These are phyloP conservation scores for grape (Vitis vinifera) DNA, from an alignment of 164 flowering plant genomes.

Conservation along the genomic window ASM3070453v1 NC_081822.1:25802001-25802500, in stretches of 20 bases:
- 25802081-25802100: background rate
- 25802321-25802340: conserved; percentile 32
- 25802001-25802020: conserved; percentile 95
- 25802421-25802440: too few species aligned
- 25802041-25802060: conserved; percentile 95
- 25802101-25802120: background rate
- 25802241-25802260: conserved; percentile 83
- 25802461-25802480: too few species aligned
- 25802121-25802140: background rate
- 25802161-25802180: conserved; percentile 92
- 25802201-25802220: conserved; percentile 92
- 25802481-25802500: too few species aligned
- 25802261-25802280: conserved; percentile 76
- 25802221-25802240: conserved; percentile 83
- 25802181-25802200: conserved; percentile 83
- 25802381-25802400: too few species aligned
- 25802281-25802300: conserved; percentile 99
- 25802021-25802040: conserved; percentile 97
- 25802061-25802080: conserved; percentile 70
- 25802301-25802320: conserved; percentile 93
- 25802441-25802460: too few species aligned
- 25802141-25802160: background rate
- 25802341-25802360: too few species aligned
- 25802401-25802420: too few species aligned
- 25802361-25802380: too few species aligned